Evolutionary conservation across 2,329 filamentous ascomycete genomes (phyloP), one percentile per base, ranked within the genome.

Genomic region (Fusarium nurragi): DNA sequence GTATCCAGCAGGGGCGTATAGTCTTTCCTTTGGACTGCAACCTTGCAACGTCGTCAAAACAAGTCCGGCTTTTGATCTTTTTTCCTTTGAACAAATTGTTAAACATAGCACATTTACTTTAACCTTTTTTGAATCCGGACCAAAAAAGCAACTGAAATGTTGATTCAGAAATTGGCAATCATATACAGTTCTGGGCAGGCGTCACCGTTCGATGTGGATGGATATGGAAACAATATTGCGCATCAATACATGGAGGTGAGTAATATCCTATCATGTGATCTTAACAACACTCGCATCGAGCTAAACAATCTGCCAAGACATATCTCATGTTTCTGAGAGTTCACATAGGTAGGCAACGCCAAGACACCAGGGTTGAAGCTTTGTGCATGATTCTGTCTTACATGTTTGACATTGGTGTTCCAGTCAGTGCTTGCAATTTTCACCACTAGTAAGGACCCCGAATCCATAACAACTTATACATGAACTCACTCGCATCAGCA

Each of bases 71-170:
- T 49, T 39, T 10, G 1, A n/a, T 13, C 5, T n/a, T 0, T 4
- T 48, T 10, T 12, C 10, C 3, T 0, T 1, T 37, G 13, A 26
- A n/a, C n/a, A n/a, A n/a, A n/a, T n/a, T n/a, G n/a, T n/a, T n/a
- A n/a, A n/a, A n/a, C n/a, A n/a, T n/a, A n/a, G n/a, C n/a, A n/a
- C n/a, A n/a, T n/a, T n/a, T n/a, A n/a, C n/a, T n/a, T n/a, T n/a
- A n/a, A n/a, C n/a, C n/a, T n/a, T n/a, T 18, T 5, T 34, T 6
- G 12, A 16, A 11, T 0, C 3, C 6, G 23, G 25, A 7, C 19
- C 2, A 4, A 16, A 5, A 4, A 3, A 12, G 25, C 3, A 4
- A 13, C 9, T 3, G 3, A 8, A 12, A 6, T 16, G 0, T 2
- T 30, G 1, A 30, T 39, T 6, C 19, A 39, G 12, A 11, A 37